These are phyloP conservation scores for Atkinsonella texensis DNA, from an alignment of 2,329 filamentous ascomycete species.

Conservation along the genomic window DNA sequence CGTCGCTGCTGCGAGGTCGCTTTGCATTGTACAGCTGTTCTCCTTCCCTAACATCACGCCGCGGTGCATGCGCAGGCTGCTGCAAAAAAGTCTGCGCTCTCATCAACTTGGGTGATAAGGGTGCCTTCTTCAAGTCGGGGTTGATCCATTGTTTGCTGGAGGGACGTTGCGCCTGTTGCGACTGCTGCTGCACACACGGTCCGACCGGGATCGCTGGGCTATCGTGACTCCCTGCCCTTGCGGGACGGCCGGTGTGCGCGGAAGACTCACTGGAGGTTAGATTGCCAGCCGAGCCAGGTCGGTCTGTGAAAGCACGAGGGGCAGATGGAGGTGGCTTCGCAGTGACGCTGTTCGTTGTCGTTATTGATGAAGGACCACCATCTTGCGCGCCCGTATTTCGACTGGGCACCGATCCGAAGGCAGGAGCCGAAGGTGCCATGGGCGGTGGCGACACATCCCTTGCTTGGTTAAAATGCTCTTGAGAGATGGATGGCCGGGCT, in stretches of 20 bases:
- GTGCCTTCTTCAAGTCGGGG: slow-evolving; percentile 36
- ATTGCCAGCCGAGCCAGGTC: slow-evolving; percentile 32
- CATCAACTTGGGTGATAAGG: slow-evolving; percentile 40
- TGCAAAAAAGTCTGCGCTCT: slow-evolving; percentile 38
- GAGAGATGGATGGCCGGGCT: slow-evolving; percentile 30
- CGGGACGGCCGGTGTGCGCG: slow-evolving; percentile 27
- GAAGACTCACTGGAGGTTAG: slow-evolving; percentile 10
- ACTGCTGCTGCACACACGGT: slow-evolving; percentile 35
- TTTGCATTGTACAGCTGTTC: slow-evolving; percentile 27
- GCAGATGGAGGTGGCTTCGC: slow-evolving; percentile 39
- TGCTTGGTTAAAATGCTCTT: slow-evolving; percentile 33
- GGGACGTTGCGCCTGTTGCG: slow-evolving; percentile 32
- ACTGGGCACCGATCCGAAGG: slow-evolving; percentile 43
- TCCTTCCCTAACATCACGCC: slow-evolving; percentile 23
- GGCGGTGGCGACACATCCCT: slow-evolving; percentile 46
- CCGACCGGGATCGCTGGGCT: slow-evolving; percentile 40
- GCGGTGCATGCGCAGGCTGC: slow-evolving; percentile 25
- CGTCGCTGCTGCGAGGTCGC: slow-evolving; percentile 41
- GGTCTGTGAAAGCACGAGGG: slow-evolving; percentile 39
- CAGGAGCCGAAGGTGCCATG: slow-evolving; percentile 44
- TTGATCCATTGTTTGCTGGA: slow-evolving; percentile 51
- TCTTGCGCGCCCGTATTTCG: slow-evolving; percentile 22
- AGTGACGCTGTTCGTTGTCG: background rate
- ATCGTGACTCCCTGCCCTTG: slow-evolving; percentile 28
- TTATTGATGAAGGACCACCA: slow-evolving; percentile 16